Evolutionary conservation across 202 grass and related monocot genomes (phyloP), one percentile per base, ranked within the genome.

Genomic region (Tripidium arundinaceum): DNA sequence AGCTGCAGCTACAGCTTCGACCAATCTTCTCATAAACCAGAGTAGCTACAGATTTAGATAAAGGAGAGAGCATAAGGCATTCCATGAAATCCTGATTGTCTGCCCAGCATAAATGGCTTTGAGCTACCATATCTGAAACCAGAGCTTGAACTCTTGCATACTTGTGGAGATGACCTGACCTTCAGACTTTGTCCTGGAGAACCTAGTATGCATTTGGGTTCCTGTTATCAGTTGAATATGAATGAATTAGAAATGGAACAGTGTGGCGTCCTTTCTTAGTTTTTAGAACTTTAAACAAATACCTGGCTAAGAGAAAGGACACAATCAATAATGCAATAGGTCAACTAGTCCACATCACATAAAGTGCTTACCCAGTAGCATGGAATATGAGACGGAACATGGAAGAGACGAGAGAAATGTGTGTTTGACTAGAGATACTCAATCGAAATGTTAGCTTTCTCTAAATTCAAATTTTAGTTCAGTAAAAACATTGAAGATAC

Each of bases 191-290:
- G 65, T 71, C 76, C 73, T 77, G 77, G 78, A 73, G 74, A 40
- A 64, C 83, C 72, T 61, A 90, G 19, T 39, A 65, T 74, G 64
- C 86, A 86, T 83, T 62, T 82, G 24, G 80, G 45, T 86, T 88
- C 80, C 91, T 90, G 88, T 82, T 68, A 86, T 58, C 78, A 75
- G 54, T 64, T 73, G 83, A 43, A 72, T 36, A 60, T 4, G 11
- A 79, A 70, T 62, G 43, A 26, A 41, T 60, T 71, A 78, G 65
- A 76, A 81, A 72, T 74, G 38, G 40, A 62, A 70, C 34, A 63
- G 65, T 24, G 34, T 65, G 37, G 59, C 12, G 52, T 16, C 34
- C 21, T 65, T 61, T 72, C 24, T 78, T 11, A 2, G 13, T 68
- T 84, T 83, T 68, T 22, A 63, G 45, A 68, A 80, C 50, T 73